Evolutionary conservation across 2,329 filamentous ascomycete species (phyloP).

Genomic region (Aspergillus glaucus): DNA sequence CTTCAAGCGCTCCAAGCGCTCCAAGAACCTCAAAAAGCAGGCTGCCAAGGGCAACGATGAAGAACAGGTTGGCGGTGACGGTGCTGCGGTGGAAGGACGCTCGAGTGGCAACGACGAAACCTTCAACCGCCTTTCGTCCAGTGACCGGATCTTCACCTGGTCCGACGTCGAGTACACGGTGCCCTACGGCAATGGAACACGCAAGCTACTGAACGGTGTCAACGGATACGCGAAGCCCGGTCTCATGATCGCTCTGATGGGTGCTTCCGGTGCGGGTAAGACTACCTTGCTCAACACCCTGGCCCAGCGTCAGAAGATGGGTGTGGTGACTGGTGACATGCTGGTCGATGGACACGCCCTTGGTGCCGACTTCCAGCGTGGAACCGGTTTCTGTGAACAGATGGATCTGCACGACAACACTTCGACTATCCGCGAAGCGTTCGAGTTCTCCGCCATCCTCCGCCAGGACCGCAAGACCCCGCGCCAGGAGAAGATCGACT

Average conservation of each 20-base stretch:
- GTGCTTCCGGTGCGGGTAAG: conserved; percentile 75
- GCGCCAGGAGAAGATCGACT: conserved; percentile 56
- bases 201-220: conserved; percentile 61
- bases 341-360: conserved; percentile 62
- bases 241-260: conserved; percentile 73
- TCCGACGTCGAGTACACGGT: conserved; percentile 66
- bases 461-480: conserved; percentile 53
- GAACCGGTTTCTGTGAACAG: conserved; percentile 66
- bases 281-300: conserved; percentile 74
- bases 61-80: conserved; percentile 45
- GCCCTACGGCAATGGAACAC: conserved; percentile 57
- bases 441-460: conserved; percentile 63
- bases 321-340: conserved; percentile 62
- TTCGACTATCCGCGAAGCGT: conserved; percentile 60
- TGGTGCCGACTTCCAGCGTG: conserved; percentile 59
- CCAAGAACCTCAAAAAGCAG: conserved; percentile 49
- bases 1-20: conserved; percentile 62
- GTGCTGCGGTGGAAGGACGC: conserved; percentile 20
- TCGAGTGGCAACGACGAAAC: conserved; percentile 27
- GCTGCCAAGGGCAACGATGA: conserved; percentile 46
- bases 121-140: conserved; percentile 44
- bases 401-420: conserved; percentile 66
- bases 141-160: conserved; percentile 65
- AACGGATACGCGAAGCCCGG: conserved; percentile 75
- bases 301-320: conserved; percentile 63